phyloP scores from a whole-genome alignment of 345 rosid genomes.

The Anastatica hierochuntica region DNA sequence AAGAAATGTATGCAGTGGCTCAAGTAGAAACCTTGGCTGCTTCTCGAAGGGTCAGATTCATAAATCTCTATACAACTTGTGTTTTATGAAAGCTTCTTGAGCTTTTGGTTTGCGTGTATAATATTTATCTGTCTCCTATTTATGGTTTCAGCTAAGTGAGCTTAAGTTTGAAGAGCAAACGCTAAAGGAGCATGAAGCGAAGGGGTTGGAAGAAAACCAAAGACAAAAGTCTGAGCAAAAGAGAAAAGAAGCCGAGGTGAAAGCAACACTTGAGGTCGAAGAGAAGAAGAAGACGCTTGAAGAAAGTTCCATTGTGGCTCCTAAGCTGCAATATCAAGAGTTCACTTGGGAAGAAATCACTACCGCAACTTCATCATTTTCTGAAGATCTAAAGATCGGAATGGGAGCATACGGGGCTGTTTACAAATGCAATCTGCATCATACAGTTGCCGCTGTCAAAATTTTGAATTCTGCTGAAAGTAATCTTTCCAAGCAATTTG shows the following conservation, averaged over 20 bases:
- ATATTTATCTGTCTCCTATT: background rate
- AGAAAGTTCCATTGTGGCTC: constrained; percentile 9
- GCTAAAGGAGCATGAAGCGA: constrained; percentile 34
- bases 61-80: background rate
- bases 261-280: too few relatives aligned
- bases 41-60: constrained; percentile 51
- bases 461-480: constrained; percentile 27
- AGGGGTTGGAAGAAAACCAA: constrained; percentile 38
- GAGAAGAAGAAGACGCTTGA: constrained; percentile 45
- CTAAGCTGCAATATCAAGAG: constrained; percentile 25
- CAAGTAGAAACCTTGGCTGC: constrained; percentile 65
- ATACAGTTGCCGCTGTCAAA: constrained; percentile 31
- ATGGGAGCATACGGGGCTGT: constrained; percentile 29
- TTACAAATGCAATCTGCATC: constrained; percentile 31
- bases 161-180: constrained; percentile 37
- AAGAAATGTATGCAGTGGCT: constrained; percentile 60
- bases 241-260: constrained; percentile 45
- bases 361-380: constrained; percentile 29
- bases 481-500: constrained; percentile 20
- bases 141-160: constrained; percentile 20
- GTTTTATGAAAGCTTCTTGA: background rate
- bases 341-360: constrained; percentile 30
- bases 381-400: constrained; percentile 29
- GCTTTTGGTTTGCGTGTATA: background rate
- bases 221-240: constrained; percentile 41